Conservation (phyloP, 208 protist genomes). For the Leishmania aethiopica region DNA sequence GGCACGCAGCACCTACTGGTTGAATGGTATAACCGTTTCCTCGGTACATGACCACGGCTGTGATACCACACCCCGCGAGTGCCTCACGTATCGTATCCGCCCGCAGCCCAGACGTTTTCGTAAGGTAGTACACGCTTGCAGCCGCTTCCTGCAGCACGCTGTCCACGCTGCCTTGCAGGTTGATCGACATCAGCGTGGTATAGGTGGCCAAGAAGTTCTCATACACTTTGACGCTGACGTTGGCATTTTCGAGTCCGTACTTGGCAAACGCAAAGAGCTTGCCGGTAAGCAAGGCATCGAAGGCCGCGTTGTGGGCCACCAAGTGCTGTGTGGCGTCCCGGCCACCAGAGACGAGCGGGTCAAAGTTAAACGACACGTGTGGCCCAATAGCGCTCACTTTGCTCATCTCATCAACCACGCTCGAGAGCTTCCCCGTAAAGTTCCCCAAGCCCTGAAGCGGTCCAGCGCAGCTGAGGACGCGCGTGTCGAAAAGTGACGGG, state of each 20-base stretch:
- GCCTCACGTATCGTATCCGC: conserved; percentile 31
- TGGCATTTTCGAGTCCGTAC: conserved; percentile 18
- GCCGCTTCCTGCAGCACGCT: conserved; percentile 19
- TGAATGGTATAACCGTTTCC: conserved; percentile 34
- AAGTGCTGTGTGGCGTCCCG: conserved; percentile 6
- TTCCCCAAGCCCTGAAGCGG: conserved; percentile 43
- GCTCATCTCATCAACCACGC: conserved; percentile 38
- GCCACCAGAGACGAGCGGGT: conserved; percentile 14
- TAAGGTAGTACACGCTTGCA: conserved; percentile 32
- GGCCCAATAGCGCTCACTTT: conserved; percentile 8
- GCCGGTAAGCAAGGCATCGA: conserved; percentile 66
- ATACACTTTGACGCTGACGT: conserved; percentile 6
- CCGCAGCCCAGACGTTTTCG: conserved; percentile 6
- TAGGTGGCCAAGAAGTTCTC: conserved; percentile 24
- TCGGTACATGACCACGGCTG: conserved; percentile 24
- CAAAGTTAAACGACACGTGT: conserved; percentile 18
- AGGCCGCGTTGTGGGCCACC: conserved; percentile 40
- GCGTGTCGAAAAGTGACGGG: conserved; percentile 69
- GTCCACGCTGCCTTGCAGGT: conserved; percentile 10
- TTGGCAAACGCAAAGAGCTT: conserved; percentile 50
- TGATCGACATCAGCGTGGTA: conserved; percentile 26
- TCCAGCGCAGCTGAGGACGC: conserved; percentile 43
- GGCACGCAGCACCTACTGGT: conserved; percentile 7
- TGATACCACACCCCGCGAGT: neutral
- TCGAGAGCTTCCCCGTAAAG: conserved; percentile 45